Conservation (phyloP, 2,329 filamentous ascomycete species). For the Colletotrichum filicis region DNA sequence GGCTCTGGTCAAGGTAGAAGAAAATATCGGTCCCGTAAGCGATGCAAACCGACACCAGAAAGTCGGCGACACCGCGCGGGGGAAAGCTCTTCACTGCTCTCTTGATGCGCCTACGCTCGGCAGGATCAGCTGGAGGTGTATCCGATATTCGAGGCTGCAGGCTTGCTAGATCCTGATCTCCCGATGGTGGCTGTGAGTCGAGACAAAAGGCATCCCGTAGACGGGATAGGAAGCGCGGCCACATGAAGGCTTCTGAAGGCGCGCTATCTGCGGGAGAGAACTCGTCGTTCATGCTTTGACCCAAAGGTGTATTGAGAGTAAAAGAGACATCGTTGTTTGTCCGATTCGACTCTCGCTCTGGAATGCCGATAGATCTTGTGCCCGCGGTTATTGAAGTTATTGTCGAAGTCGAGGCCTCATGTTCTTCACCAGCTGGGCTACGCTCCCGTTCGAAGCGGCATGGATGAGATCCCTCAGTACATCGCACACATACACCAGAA, state of each 20-base stretch:
- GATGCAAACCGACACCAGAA: conserved; percentile 43
- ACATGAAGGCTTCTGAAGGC: conserved; percentile 39
- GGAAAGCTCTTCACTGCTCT: conserved; percentile 40
- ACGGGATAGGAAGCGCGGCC: conserved; percentile 42
- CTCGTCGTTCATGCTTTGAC: not conserved
- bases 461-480: conserved; percentile 38
- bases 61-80: conserved; percentile 41
- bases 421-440: not conserved
- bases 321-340: not conserved
- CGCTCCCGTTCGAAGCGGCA: conserved; percentile 37
- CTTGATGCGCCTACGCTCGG: conserved; percentile 38
- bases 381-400: not conserved
- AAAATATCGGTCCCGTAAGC: conserved; percentile 42
- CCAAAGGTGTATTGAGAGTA: not conserved
- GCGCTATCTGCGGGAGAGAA: conserved; percentile 30
- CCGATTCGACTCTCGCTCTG: not conserved
- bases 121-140: conserved; percentile 24
- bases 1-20: conserved; percentile 44
- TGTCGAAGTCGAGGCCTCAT: not conserved
- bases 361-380: not conserved
- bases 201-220: conserved; percentile 43
- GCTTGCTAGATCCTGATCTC: conserved; percentile 38
- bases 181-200: conserved; percentile 34
- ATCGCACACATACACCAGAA: conserved; percentile 43
- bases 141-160: conserved; percentile 37